Evolutionary conservation across 495 filamentous ascomycete genomes (phyloP), one percentile per base, ranked within the genome.

Genomic region (Hypoxylon rickii): DNA sequence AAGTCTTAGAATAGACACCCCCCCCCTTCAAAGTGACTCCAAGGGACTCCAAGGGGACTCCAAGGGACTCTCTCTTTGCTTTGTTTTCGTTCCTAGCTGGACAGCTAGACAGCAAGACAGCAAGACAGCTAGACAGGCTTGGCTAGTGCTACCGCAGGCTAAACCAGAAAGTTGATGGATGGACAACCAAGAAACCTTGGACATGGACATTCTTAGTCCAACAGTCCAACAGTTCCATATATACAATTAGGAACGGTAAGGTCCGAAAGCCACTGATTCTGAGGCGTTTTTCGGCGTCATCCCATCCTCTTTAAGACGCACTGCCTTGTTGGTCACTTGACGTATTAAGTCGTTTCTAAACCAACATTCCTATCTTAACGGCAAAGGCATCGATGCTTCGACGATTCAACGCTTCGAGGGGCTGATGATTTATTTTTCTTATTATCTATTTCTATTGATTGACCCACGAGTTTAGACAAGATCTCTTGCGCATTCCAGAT

Each of bases 241-340:
- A 15, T 12, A n/a, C 33, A 22, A 19, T 40, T 41, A 40, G 38
- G 5, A 32, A 45, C 59, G 59, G 59, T 37, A 52, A 57, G 39
- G 59, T 63, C 59, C 59, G 59, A 63, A n/a, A 63, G 58, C 52
- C 52, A 57, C 59, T 49, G 40, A 57, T 21, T 42, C 50, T 41
- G 37, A 52, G 29, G 52, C 32, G 47, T 15, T 38, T 33, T 44
- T 22, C 22, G 33, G 44, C 44, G 24, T 29, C 24, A 29, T 29
- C 24, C 24, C 53, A 62, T 62, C 42, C 42, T 56, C 44, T 52
- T 50, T 57, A 52, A 49, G 32, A 44, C 37, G 47, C 58, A 57
- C 59, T 53, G 59, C 59, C 59, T 57, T 51, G 48, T 41, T 47
- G 29, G 39, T 57, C 52, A 63, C 44, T 63, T 62, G 52, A 62